Evolutionary conservation across 148 eudicot genomes (phyloP), one percentile per base, ranked within the genome.

Genomic region (Selenicereus undatus): DNA sequence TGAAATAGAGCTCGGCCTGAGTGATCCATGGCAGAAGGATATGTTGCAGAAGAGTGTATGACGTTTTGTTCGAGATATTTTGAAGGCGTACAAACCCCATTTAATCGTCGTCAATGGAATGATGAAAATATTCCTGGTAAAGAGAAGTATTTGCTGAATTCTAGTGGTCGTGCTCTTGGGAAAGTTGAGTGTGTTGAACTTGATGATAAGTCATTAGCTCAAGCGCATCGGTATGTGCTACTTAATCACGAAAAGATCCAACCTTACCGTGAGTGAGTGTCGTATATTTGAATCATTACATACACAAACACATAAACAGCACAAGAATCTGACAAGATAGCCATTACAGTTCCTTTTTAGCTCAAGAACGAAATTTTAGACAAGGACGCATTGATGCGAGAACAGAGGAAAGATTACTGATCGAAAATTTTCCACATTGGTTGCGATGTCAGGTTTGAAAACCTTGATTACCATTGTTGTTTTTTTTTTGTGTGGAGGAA

Each of bases 1-100:
- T 21, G 30, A 11, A 74, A 74, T 74, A 74, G 76, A 74, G 56
- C 76, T 42, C 76, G 45, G 20, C 76, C 29, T 3, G 58, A 74
- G 29, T 58, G 76, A 12, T 71, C 43, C 3, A 71, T 71, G 35
- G 74, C 43, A 39, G 74, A 71, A 71, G 74, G 74, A 7, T 74
- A 74, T 26, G 4, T 74, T 18, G 58, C 30, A 5, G 56, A 74
- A 18, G 76, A 74, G 43, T 74, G 52, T 43, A 42, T 39, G 5
- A 74, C 51, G 0, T 74, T 74, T 42, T 74, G 76, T 74, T 74
- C 58, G 11, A 74, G 76, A 72, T 72, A 72, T 39, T 72, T 36
- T 36, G 50, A 72, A 72, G 50, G 75, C 2, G 26, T 36, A 8
- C 32, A 74, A 56, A 74, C 76, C 30, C 58, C 24, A 10, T 74